Percentiles rank a stretch among this genome's conserved stretches.
These are phyloP conservation scores for Marchantia paleacea DNA, from an alignment of 225 moss, liverwort and hornwort genomes.

Conservation along the genomic window DNA sequence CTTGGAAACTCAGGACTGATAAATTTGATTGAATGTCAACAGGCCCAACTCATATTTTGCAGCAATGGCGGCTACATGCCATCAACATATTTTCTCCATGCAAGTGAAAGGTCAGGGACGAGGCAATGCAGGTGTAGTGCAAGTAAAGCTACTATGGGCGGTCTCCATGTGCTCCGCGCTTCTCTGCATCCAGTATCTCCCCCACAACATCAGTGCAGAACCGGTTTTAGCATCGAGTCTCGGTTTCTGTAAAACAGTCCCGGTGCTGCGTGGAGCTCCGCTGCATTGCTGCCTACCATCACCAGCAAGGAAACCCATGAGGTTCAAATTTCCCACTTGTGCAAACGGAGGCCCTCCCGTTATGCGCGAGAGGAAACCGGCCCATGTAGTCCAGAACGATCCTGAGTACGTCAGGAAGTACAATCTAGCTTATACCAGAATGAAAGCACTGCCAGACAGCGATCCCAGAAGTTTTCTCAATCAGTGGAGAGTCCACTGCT, in stretches of 20 bases:
- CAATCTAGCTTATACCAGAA: slow-evolving; percentile 38
- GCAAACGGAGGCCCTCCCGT: neutral
- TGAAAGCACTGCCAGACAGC: slow-evolving; percentile 39
- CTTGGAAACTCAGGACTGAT: no score
- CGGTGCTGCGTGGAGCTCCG: neutral
- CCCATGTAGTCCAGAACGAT: slow-evolving; percentile 20
- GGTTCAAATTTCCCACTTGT: slow-evolving; percentile 23
- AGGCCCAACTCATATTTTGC: no score
- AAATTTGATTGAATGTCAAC: no score
- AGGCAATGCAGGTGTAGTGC: no score
- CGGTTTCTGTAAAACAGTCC: neutral
- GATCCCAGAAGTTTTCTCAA: slow-evolving; percentile 39
- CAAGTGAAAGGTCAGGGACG: no score
- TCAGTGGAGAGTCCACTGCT: slow-evolving; percentile 44
- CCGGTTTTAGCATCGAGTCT: neutral
- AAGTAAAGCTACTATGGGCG: no score
- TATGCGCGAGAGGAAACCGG: slow-evolving; percentile 20
- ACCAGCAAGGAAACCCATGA: slow-evolving; percentile 23
- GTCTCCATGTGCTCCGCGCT: no score
- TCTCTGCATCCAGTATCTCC: no score
- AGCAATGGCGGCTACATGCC: no score
- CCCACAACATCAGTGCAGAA: neutral
- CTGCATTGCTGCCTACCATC: slow-evolving; percentile 25
- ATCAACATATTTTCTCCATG: no score
- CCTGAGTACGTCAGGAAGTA: slow-evolving; percentile 34